Evolutionary conservation across 2,329 filamentous ascomycete species (phyloP).

Genomic region (Allantophomopsis cytisporea): DNA sequence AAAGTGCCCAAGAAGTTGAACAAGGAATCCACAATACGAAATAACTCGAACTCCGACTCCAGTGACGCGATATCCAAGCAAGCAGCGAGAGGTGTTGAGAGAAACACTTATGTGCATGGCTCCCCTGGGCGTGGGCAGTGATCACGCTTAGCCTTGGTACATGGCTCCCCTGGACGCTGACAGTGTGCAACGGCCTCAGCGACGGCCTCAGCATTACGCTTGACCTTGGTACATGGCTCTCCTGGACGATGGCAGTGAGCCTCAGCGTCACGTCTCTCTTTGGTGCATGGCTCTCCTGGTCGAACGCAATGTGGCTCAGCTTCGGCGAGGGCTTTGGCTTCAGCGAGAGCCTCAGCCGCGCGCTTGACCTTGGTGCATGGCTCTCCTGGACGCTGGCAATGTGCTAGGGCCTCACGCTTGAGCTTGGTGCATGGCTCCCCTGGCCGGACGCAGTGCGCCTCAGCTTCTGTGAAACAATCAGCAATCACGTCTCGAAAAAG

Average conservation of each 20-base stretch:
- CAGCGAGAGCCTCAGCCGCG: slow-evolving; percentile 11
- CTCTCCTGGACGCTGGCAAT: slow-evolving; percentile 7
- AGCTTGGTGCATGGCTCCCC: slow-evolving; percentile 10
- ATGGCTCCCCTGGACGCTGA: slow-evolving; percentile 5
- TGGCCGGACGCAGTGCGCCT: slow-evolving; percentile 9
- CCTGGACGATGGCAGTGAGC: slow-evolving; percentile 7
- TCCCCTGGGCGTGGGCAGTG: neutral
- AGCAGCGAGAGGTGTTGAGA: too few species aligned
- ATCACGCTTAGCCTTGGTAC: slow-evolving; percentile 15
- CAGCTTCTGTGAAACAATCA: slow-evolving; percentile 3
- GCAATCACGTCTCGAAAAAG: neutral
- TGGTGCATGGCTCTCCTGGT: slow-evolving; percentile 8
- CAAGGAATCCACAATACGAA: too few species aligned
- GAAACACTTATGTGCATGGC: neutral
- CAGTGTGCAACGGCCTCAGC: slow-evolving; percentile 2
- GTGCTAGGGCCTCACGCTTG: slow-evolving; percentile 3
- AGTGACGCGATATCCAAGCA: too few species aligned
- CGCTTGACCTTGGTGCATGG: slow-evolving; percentile 15
- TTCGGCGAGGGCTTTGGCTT: slow-evolving; percentile 8
- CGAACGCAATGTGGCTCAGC: slow-evolving; percentile 3
- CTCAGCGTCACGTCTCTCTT: slow-evolving; percentile 11
- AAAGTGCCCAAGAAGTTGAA: too few species aligned
- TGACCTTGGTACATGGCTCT: slow-evolving; percentile 9
- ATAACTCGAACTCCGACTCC: too few species aligned
- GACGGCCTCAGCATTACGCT: slow-evolving; percentile 4